Base-by-base conservation (phyloP, 768 basidiomycete genomes). In the Clitopilus passeckerianus region DNA sequence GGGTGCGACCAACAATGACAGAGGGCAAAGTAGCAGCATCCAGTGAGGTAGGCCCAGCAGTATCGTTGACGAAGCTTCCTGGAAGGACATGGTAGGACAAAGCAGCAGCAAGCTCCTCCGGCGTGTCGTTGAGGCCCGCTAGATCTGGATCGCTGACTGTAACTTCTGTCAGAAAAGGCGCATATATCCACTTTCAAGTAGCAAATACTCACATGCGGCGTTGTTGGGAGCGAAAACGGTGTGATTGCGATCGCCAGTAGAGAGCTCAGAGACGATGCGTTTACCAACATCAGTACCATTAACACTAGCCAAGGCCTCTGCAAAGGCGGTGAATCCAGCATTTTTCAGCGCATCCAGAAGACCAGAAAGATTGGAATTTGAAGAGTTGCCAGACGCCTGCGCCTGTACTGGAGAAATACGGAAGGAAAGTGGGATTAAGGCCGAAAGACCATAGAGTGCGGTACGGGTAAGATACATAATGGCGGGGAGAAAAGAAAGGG, bases 1-100 rank as follows among this genome's bases (percentile, higher is more conserved):
- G 72, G 0, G 89, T 86, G 41, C 86, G 80, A 1, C 85, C 86
- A 57, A 91, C 71, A 0, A 87, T 89, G 62, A 78, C 75, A 63
- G 81, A 83, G 1, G 88, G 86, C 59, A 72, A 80, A 15, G 71
- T 68, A 10, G 72, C 70, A n/a, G 77, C 73, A 9, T 71, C 60
- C 5, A 77, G 74, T 44, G 72, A 59, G 1, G 65, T 60, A n/a
- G 61, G 30, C 14, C 46, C 58, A 41, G 60, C 37, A 27, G 60
- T 57, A 34, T 43, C 57, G 24, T 64, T 64, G 50, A 57, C 56
- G 54, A 66, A 67, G 34, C 34, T 59, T 30, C 66, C 66, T 0
- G 63, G 66, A 44, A 67, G 60, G 34, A 66, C 59, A 43, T 67
- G 66, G 20, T 67, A 67, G 20, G 64, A 59, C 46, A 67, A 60